These are phyloP conservation scores for Pichia sp. DNA, from an alignment of 1,139 yeast genomes.

Conservation along the genomic window DNA sequence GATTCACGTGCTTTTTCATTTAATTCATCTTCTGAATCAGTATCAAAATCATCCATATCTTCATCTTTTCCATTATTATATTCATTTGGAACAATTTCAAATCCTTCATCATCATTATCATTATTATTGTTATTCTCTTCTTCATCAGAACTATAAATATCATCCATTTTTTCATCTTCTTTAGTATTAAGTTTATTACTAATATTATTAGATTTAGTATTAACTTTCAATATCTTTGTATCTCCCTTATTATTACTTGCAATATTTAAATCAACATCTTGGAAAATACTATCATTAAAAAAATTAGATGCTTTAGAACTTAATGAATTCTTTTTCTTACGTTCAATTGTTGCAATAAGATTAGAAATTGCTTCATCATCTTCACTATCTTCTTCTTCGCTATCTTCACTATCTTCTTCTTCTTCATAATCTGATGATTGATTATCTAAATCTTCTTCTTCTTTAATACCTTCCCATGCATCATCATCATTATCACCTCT, in stretches of 20 bases:
- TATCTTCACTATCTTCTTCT: conserved; percentile 38
- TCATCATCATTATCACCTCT: conserved; percentile 69
- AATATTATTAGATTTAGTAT: conserved; percentile 13
- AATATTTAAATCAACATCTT: conserved; percentile 38
- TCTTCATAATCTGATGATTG: conserved; percentile 40
- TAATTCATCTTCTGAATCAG: conserved; percentile 45
- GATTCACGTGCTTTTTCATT: conserved; percentile 36
- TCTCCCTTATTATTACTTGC: conserved; percentile 18
- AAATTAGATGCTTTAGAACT: conserved; percentile 70
- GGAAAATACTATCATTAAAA: conserved; percentile 75
- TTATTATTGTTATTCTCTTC: conserved; percentile 10
- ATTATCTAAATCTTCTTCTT: conserved; percentile 33
- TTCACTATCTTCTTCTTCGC: conserved; percentile 35
- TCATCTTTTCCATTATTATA: conserved; percentile 28
- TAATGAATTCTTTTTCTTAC: conserved; percentile 44
- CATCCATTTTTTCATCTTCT: conserved; percentile 16
- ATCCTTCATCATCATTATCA: conserved; percentile 32
- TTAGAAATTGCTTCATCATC: conserved; percentile 69
- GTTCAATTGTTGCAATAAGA: conserved; percentile 52
- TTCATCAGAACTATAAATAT: conserved; percentile 19
- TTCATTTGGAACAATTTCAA: conserved; percentile 50
- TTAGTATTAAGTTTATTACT: conserved; percentile 18
- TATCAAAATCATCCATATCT: conserved; percentile 40
- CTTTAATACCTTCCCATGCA: conserved; percentile 75
- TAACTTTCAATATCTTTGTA: conserved; percentile 17